Base-by-base conservation (phyloP, 805 yeast genomes). In the Saturnispora besseyi region DNA sequence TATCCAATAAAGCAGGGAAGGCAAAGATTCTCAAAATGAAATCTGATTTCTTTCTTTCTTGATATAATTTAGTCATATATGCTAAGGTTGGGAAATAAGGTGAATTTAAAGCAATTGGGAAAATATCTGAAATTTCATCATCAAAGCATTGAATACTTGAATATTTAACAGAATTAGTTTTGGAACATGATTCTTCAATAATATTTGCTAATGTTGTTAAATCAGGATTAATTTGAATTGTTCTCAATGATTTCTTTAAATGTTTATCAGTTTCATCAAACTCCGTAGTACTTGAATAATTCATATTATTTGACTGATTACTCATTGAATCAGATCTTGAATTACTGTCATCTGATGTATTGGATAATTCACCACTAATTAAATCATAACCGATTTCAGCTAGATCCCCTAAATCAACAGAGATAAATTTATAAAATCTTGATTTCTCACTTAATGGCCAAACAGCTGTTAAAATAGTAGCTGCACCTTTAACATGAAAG, bases 401-500 rank as follows among this genome's bases (percentile, higher is more conserved):
- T 51, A 91, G 70, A 64, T 90, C 97, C 46, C 95, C 85, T 50
- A 91, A 70, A 61, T 89, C 97, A 11, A 87, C 90, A n/a, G 91
- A 83, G 40, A 87, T 82, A 55, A 84, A 74, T 55, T 80, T 75
- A 59, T 79, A 77, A 62, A 83, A 83, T 49, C 84, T 66, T 3
- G 88, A 82, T 12, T 75, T 72, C 43, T 79, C 82, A 43, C 82
- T 82, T 45, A 89, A 70, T 4, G 96, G 96, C 89, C 96, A 88
- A n/a, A 90, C 96, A 0, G 96, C 96, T 1, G 96, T 86, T 46
- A 91, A 72, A 48, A 91, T 91, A 0, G 97, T 90, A 5, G 96
- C 96, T 0, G 97, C 96, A 31, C 97, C 98, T 58, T 93, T 86
- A 11, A 91, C 96, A 61, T 91, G 97, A 71, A 87, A 93, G 50